phyloP scores from a whole-genome alignment of 2,329 filamentous ascomycete species.

The Orbilia oligospora region DNA sequence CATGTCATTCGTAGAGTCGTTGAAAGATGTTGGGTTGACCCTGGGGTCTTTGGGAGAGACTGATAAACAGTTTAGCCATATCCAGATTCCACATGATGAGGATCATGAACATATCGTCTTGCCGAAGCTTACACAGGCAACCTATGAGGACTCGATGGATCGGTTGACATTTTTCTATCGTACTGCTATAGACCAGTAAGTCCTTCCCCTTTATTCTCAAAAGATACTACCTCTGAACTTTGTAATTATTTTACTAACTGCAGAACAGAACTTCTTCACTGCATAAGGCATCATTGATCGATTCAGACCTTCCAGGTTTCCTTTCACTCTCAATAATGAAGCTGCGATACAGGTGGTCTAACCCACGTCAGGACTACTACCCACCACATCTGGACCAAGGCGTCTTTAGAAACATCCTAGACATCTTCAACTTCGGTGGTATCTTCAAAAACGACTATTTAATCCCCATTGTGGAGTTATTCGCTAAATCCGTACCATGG shows the following conservation, averaged over 20 bases:
- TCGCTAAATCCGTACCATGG: background rate
- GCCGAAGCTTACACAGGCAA: background rate
- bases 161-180: conserved; percentile 1
- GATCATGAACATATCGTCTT: conserved; percentile 4
- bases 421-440: background rate
- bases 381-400: conserved; percentile 11
- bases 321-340: background rate
- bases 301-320: conserved; percentile 3
- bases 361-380: conserved; percentile 1
- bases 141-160: background rate
- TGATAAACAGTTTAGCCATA: background rate
- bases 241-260: too few relatives aligned
- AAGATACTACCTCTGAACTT: too few relatives aligned
- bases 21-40: background rate
- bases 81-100: conserved; percentile 6
- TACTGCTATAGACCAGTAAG: conserved; percentile 10
- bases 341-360: conserved; percentile 7
- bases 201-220: too few relatives aligned
- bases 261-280: background rate
- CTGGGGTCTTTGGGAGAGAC: background rate
- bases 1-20: background rate
- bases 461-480: background rate
- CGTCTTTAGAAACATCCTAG: background rate
- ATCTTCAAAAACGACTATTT: background rate
- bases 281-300: background rate